Conservation (phyloP, 768 basidiomycete species). For the Mycena pura region DNA sequence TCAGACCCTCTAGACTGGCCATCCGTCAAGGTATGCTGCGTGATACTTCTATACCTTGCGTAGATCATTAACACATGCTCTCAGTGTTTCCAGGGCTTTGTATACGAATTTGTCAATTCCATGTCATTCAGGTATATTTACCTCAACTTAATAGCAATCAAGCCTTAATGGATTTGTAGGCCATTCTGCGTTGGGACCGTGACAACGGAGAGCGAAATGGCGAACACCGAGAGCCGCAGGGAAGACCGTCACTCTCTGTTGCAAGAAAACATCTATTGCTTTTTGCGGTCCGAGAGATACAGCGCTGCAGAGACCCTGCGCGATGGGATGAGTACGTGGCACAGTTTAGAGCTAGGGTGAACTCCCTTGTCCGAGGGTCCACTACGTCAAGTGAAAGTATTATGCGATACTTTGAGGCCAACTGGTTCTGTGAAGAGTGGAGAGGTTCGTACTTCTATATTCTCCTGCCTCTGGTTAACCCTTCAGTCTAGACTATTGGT, state of each 20-base stretch:
- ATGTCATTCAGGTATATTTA: conserved; percentile 25
- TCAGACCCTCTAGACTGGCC: background rate
- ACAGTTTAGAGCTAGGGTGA: background rate
- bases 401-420: conserved; percentile 16
- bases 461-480: too few relatives aligned
- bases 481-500: too few relatives aligned
- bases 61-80: background rate
- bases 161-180: background rate
- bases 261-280: conserved; percentile 3
- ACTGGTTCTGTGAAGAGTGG: conserved; percentile 25
- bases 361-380: background rate
- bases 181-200: conserved; percentile 23
- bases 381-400: background rate
- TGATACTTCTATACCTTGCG: background rate
- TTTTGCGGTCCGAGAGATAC: conserved; percentile 12
- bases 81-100: conserved; percentile 5
- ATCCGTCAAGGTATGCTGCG: background rate
- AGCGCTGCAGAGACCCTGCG: conserved; percentile 8
- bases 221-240: background rate
- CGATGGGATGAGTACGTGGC: background rate
- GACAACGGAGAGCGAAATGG: background rate
- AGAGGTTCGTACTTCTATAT: background rate
- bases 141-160: background rate
- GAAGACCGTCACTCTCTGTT: background rate
- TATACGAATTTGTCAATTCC: conserved; percentile 28